These are phyloP conservation scores for Angophora floribunda DNA, from an alignment of 345 rosid genomes.

Conservation along the genomic window DNA sequence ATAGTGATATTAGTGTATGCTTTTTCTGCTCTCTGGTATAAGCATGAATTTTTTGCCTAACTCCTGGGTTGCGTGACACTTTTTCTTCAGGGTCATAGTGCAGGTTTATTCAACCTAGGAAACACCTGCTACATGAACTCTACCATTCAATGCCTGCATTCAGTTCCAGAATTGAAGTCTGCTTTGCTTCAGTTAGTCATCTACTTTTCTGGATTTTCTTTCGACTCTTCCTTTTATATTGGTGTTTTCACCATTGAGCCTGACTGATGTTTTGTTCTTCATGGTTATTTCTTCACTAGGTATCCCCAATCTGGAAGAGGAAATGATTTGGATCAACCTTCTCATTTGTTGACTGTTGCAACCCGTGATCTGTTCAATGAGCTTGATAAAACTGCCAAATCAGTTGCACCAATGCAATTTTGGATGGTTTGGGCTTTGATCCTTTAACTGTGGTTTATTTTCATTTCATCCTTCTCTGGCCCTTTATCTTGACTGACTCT, in stretches of 20 bases:
- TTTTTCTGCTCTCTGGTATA: not conserved
- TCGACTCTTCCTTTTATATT: not conserved
- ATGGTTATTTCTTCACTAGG: slow-evolving; percentile 23
- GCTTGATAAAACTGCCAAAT: slow-evolving; percentile 82
- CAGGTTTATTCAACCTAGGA: slow-evolving; percentile 85
- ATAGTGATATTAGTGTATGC: not conserved
- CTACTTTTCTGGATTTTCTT: not conserved
- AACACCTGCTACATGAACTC: slow-evolving; percentile 99
- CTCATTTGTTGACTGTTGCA: slow-evolving; percentile 91
- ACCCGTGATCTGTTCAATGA: slow-evolving; percentile 85
- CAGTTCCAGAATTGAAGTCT: slow-evolving; percentile 95
- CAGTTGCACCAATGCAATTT: slow-evolving; percentile 94
- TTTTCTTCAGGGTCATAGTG: slow-evolving; percentile 78
- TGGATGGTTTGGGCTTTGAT: slow-evolving; percentile 65
- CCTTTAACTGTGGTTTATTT: not conserved
- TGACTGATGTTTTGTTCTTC: not conserved
- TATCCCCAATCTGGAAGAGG: slow-evolving; percentile 62
- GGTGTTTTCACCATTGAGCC: not conserved
- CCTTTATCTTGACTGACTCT: not conserved
- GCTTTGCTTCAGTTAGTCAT: slow-evolving; percentile 50
- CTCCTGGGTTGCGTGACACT: not conserved
- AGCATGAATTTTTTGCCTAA: not conserved
- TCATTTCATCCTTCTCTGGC: not conserved
- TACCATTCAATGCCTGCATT: slow-evolving; percentile 88
- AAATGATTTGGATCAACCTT: slow-evolving; percentile 81